Conservation (phyloP, 768 basidiomycete species). For the Amanita molliuscula region DNA sequence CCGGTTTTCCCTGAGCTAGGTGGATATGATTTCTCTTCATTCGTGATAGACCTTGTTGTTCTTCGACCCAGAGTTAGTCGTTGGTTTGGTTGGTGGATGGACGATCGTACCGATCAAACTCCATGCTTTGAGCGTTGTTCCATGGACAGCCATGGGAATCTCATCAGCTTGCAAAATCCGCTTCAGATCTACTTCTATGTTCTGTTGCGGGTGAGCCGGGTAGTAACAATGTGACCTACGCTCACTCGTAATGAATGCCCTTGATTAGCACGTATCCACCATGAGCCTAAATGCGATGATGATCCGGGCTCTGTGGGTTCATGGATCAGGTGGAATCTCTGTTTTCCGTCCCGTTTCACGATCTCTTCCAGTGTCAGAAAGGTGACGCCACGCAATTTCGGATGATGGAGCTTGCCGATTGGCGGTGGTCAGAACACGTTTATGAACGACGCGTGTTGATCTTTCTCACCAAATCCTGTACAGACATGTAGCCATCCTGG, state of each 20-base stretch:
- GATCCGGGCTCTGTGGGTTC: conserved; percentile 22
- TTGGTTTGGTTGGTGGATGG: background rate
- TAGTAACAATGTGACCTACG: background rate
- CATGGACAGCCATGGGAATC: conserved; percentile 78
- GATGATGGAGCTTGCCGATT: conserved; percentile 47
- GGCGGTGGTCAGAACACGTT: background rate
- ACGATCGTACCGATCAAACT: conserved; percentile 44
- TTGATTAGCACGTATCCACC: conserved; percentile 89
- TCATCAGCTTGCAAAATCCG: conserved; percentile 47
- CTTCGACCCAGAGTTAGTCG: conserved; percentile 24
- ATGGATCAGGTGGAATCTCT: conserved; percentile 46
- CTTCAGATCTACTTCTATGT: conserved; percentile 56
- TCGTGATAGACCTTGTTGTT: conserved; percentile 59
- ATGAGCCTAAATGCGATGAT: conserved; percentile 28
- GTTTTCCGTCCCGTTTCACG: conserved; percentile 58
- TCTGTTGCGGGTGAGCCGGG: conserved; percentile 25
- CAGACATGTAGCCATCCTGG: conserved; percentile 75
- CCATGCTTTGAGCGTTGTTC: conserved; percentile 67
- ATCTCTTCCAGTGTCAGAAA: conserved; percentile 46
- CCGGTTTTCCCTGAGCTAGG: conserved; percentile 65
- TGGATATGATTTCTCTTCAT: conserved; percentile 93
- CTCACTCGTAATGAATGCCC: conserved; percentile 77
- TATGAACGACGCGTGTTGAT: background rate
- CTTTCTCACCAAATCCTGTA: conserved; percentile 66
- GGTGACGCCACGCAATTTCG: conserved; percentile 53